Evolutionary conservation across 208 protist genomes (phyloP).

Genomic region (Leishmania lainsoni): DNA sequence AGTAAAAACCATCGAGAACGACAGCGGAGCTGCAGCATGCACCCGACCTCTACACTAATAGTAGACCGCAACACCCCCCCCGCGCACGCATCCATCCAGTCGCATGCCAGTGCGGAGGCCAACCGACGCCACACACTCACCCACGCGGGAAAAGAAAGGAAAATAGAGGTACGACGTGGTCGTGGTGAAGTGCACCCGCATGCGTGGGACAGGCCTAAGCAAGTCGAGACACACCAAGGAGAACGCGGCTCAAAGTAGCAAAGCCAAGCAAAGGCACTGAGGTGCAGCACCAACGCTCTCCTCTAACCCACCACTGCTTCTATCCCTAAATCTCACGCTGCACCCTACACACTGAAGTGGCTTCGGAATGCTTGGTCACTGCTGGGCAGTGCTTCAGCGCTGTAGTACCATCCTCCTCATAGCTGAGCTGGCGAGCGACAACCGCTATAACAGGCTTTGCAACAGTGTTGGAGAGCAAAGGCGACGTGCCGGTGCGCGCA

Average conservation of each 20-base stretch:
- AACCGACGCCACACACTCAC: background rate
- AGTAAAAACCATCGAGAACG: background rate
- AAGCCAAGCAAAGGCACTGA: background rate
- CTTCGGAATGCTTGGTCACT: background rate
- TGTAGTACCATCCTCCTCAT: constrained; percentile 15
- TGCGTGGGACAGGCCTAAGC: background rate
- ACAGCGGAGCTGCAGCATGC: background rate
- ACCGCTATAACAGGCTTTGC: constrained; percentile 24
- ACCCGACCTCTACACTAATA: background rate
- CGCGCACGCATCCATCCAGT: background rate
- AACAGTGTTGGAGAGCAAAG: constrained; percentile 9
- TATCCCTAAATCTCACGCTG: background rate
- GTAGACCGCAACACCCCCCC: background rate
- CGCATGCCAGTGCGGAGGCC: background rate
- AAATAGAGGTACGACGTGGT: too few species aligned
- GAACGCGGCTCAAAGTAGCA: background rate
- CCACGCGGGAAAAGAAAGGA: background rate
- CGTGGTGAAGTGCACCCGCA: background rate
- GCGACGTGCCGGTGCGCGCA: background rate
- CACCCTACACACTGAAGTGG: background rate
- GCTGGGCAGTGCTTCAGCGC: background rate
- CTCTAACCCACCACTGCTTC: background rate
- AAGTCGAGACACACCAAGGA: background rate
- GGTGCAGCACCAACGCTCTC: background rate
- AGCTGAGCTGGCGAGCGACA: constrained; percentile 32